These are phyloP conservation scores for Daldinia sp. DNA, from an alignment of 2,329 filamentous ascomycete genomes.

Conservation along the genomic window DNA sequence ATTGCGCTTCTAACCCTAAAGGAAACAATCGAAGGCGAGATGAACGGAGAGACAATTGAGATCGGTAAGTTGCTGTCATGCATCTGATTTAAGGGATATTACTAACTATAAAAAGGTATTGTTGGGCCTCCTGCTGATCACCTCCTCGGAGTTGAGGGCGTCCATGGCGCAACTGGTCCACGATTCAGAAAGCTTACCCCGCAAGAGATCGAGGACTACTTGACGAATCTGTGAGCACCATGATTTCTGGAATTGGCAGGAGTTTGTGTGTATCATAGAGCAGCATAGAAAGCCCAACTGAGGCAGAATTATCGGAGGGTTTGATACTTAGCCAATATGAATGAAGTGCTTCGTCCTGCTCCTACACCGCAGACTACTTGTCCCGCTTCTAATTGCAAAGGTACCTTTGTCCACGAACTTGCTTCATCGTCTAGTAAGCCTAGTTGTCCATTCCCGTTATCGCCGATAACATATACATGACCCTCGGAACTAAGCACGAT, in stretches of 20 bases:
- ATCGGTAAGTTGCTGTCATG: constrained; percentile 71
- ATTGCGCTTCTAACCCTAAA: constrained; percentile 97
- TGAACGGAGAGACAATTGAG: constrained; percentile 98
- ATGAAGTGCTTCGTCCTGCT: constrained; percentile 60
- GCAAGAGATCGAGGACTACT: constrained; percentile 98
- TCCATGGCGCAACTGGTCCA: constrained; percentile 83
- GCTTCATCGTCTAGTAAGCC: constrained; percentile 51
- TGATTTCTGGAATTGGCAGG: constrained; percentile 39
- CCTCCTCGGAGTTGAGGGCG: constrained; percentile 88
- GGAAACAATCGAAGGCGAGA: constrained; percentile 99
- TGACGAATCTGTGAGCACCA: constrained; percentile 86
- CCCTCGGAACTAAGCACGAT: constrained; percentile 60
- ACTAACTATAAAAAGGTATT: constrained; percentile 70
- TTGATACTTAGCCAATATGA: constrained; percentile 52
- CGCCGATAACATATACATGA: constrained; percentile 63
- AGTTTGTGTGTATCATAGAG: constrained; percentile 57
- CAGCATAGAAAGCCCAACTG: constrained; percentile 53
- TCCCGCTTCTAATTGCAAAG: constrained; percentile 41
- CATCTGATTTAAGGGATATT: constrained; percentile 6
- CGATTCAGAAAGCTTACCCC: constrained; percentile 94
- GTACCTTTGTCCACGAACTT: constrained; percentile 50
- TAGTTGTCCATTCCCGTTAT: constrained; percentile 67
- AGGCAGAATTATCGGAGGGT: constrained; percentile 43
- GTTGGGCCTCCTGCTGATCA: constrained; percentile 94
- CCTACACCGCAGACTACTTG: constrained; percentile 52